Evolutionary conservation across 2,329 filamentous ascomycete genomes (phyloP), one percentile per base, ranked within the genome.

Genomic region (Chaetothyriales sp.): DNA sequence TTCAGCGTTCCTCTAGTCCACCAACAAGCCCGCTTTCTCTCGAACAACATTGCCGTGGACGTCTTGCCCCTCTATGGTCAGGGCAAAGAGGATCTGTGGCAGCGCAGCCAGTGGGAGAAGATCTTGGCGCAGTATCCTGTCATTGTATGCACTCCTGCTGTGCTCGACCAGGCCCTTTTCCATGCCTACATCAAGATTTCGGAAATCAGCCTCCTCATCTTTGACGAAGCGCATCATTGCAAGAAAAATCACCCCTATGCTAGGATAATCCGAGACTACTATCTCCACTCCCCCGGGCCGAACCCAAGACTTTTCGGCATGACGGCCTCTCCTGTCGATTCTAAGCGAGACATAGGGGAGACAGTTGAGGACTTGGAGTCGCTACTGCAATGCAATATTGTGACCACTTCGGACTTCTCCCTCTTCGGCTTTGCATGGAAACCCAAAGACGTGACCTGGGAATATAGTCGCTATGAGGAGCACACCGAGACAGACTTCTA

Each of bases 191-290:
- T 95, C 54, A 77, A 68, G 8, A 95, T 98, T 71, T 72, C 79
- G 18, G 80, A 85, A 60, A 88, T 97, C 66, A 97, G 90, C 62
- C 76, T 98, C 1, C 73, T 98, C 40, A 82, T 97, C 54, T 95
- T 98, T 58, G 92, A 98, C 62, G 92, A 98, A 67, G 92, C 89
- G 5, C 92, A 98, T 62, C 92, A 97, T 63, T 82, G 90, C 0
- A 98, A 98, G 69, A 94, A 90, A 65, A 85, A 89, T 49, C 92
- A 98, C 62, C 77, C 87, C 0, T 98, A 95, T 63, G 87, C 90
- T 18, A 77, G 75, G 25, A 92, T 98, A 53, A 86, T 98, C 68
- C 89, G 86, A 61, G 85, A 94, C 53, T 89, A 86, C 60, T 97
- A 95, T 62, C 57, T 80, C 1, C 67, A 74, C 2, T 56, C 53